phyloP scores from a whole-genome alignment of 805 yeast species.

The Teunomyces funiuensis region DNA sequence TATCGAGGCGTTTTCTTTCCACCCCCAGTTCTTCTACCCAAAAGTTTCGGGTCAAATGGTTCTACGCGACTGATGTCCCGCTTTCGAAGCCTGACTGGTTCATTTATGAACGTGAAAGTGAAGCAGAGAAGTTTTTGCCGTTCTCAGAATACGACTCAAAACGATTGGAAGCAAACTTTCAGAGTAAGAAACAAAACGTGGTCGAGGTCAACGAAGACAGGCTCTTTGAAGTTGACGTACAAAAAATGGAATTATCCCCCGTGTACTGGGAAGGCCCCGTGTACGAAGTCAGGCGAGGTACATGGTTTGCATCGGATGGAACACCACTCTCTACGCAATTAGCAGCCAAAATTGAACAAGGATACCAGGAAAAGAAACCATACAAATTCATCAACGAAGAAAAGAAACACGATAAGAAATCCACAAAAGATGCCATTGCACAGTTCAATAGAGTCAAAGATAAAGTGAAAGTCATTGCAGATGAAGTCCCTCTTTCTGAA shows the following conservation, averaged over 20 bases:
- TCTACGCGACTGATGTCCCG: constrained; percentile 80
- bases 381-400: constrained; percentile 5
- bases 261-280: constrained; percentile 87
- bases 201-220: constrained; percentile 80
- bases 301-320: constrained; percentile 71
- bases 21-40: background rate
- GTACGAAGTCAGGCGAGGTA: constrained; percentile 79
- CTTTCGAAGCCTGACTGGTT: constrained; percentile 61
- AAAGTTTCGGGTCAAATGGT: constrained; percentile 56
- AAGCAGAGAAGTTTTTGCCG: constrained; percentile 62
- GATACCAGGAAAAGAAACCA: constrained; percentile 37
- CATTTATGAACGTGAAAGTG: constrained; percentile 48
- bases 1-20: background rate
- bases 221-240: constrained; percentile 69
- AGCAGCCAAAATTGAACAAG: constrained; percentile 59
- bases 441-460: constrained; percentile 19
- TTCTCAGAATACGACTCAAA: constrained; percentile 65
- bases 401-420: constrained; percentile 5
- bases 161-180: constrained; percentile 55
- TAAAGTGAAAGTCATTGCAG: background rate
- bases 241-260: constrained; percentile 56
- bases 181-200: constrained; percentile 12
- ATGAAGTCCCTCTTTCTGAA: constrained; percentile 17
- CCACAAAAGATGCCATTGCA: constrained; percentile 16
- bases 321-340: constrained; percentile 52